phyloP scores from a whole-genome alignment of 129 eudicot genomes.

The Tagetes erecta region DNA sequence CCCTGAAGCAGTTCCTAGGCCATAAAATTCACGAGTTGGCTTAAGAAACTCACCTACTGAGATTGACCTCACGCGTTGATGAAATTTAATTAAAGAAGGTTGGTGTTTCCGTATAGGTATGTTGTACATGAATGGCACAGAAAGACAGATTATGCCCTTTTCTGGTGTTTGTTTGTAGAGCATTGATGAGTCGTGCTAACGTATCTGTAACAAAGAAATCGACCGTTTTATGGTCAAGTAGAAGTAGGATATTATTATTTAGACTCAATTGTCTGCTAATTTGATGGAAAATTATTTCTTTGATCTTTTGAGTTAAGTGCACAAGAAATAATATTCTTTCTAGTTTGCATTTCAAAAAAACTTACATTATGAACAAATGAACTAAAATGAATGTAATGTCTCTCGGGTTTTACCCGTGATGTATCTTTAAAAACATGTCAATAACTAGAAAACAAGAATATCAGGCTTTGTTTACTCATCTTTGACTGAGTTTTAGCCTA shows the following conservation, averaged over 20 bases:
- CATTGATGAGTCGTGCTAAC: constrained; percentile 36
- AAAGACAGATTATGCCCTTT: no score
- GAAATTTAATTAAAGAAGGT: no score
- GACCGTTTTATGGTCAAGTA: constrained; percentile 26
- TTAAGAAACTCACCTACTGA: no score
- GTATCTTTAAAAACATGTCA: not conserved
- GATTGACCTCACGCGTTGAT: no score
- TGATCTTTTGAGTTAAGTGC: not conserved
- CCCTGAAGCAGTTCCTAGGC: no score
- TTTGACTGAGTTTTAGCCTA: not conserved
- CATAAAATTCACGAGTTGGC: no score
- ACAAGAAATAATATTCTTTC: no score
- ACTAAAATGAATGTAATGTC: constrained; percentile 8
- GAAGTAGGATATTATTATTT: constrained; percentile 20
- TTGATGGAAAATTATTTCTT: not conserved
- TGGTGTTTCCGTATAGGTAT: no score
- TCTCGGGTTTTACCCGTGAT: not conserved
- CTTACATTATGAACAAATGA: constrained; percentile 4
- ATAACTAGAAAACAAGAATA: constrained; percentile 17
- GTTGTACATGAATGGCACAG: no score
- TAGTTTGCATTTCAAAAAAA: no score
- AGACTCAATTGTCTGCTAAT: not conserved
- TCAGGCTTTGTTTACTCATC: constrained; percentile 12
- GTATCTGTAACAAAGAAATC: constrained; percentile 27
- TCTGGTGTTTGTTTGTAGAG: constrained; percentile 31